Conservation (phyloP, 139 green algal genomes). For the Chlamydomonas incerta region DNA sequence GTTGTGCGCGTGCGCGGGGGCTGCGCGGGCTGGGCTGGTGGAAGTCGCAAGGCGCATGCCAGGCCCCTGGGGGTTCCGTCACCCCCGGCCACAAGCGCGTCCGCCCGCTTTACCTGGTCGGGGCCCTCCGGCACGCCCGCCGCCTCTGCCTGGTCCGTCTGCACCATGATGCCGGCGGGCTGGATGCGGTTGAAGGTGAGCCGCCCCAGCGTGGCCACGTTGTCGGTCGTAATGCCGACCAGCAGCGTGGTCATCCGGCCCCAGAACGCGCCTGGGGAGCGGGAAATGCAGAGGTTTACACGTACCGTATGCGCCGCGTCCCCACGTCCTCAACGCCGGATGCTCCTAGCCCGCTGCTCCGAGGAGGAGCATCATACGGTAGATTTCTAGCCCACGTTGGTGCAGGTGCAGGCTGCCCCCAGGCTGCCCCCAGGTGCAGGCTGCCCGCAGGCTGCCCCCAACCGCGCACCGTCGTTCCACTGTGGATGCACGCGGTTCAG, state of each 20-base stretch:
- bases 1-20: too few species aligned
- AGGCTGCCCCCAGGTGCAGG: too few species aligned
- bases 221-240: neutral
- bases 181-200: neutral
- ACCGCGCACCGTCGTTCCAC: slow-evolving; percentile 21
- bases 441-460: too few species aligned
- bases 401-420: too few species aligned
- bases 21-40: too few species aligned
- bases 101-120: neutral
- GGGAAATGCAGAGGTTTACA: neutral
- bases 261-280: neutral
- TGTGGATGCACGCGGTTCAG: neutral
- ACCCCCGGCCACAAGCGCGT: neutral
- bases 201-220: neutral
- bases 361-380: too few species aligned
- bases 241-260: neutral
- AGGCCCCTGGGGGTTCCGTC: too few species aligned
- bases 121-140: neutral
- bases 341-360: too few species aligned
- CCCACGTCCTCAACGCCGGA: too few species aligned
- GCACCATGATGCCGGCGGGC: neutral
- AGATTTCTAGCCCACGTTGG: too few species aligned
- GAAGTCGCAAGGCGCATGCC: too few species aligned
- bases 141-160: neutral
- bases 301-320: too few species aligned